A percentile compares a stretch with the other conserved stretches of the same genome.
These are phyloP conservation scores for Pythium rishiriense DNA, from an alignment of 352 stramenopile species.

Conservation along the genomic window DNA sequence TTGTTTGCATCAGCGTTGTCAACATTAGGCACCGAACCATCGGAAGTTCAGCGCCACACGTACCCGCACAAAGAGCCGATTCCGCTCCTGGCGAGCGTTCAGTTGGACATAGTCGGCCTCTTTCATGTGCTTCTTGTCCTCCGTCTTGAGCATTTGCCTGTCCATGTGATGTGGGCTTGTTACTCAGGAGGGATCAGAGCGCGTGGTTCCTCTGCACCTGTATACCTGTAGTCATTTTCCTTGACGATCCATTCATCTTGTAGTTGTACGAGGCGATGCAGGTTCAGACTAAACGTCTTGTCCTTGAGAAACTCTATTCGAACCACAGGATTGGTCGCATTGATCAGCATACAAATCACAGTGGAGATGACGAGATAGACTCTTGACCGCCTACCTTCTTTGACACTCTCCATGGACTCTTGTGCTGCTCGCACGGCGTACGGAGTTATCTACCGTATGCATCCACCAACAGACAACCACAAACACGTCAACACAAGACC, in stretches of 20 bases:
- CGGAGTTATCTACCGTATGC: slow-evolving; percentile 32
- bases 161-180: not conserved
- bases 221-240: slow-evolving; percentile 80
- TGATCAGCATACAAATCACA: too few species aligned
- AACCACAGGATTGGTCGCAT: too few species aligned
- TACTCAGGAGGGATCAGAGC: too few species aligned
- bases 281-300: slow-evolving; percentile 45
- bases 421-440: slow-evolving; percentile 37
- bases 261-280: slow-evolving; percentile 51
- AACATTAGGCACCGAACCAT: too few species aligned
- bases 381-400: slow-evolving; percentile 47
- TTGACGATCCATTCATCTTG: slow-evolving; percentile 83
- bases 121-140: slow-evolving; percentile 88
- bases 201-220: too few species aligned
- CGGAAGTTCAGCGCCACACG: too few species aligned
- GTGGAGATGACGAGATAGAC: too few species aligned
- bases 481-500: not conserved
- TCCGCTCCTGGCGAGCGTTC: slow-evolving; percentile 80
- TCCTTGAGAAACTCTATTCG: slow-evolving; percentile 56
- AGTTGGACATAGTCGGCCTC: slow-evolving; percentile 68
- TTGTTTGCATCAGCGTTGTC: not conserved
- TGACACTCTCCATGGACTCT: slow-evolving; percentile 50
- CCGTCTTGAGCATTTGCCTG: slow-evolving; percentile 88
- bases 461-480: not conserved
- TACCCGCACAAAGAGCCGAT: slow-evolving; percentile 82